Base-by-base conservation (phyloP, 2,329 filamentous ascomycete species). In the Hymenoscyphus occultus region DNA sequence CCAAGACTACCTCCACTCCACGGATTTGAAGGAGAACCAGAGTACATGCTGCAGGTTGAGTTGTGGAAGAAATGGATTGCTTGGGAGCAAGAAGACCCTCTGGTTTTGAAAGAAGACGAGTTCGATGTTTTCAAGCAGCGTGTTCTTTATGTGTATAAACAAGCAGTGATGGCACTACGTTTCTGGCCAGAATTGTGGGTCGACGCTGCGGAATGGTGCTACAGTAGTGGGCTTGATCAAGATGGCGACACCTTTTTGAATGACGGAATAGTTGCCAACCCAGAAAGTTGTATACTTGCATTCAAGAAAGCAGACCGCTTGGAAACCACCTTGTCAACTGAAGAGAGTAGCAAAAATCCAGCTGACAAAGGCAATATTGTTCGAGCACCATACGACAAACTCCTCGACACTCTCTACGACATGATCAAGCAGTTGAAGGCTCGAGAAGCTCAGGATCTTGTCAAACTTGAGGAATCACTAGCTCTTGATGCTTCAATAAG, bases 151-250 rank as follows among this genome's bases (percentile, higher is more conserved):
- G 90, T 92, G 69, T 98, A 97, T 81, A 95, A 93, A 76, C 94
- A 97, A 76, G 92, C 94, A 4, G 80, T 96, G 58, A 97, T 97
- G 90, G 90, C 93, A 3, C 80, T 99, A 63, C 88, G 93, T 60
- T 99, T 98, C 78, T 95, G 94, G 86, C 93, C 95, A 3, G 91
- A 96, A 75, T 88, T 97, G 71, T 99, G 95, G 95, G 93, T 93
- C 60, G 93, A 97, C 66, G 94, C 93, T 10, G 91, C 93, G 0
- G 91, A 96, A 70, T 98, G 94, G 86, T 97, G 92, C 77, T 93
- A 93, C 73, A 85, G 90, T 63, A 93, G 95, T 71, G 86, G 86
- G 56, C 80, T 93, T 70, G 83, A 86, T 45, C 79, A 86, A 56
- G 89, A 92, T 42, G 84, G 84, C 57, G 81, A 83, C 66, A 80